These are phyloP conservation scores for Eleusine coracana DNA, from an alignment of 176 grass and related monocot genomes.

Conservation along the genomic window DNA sequence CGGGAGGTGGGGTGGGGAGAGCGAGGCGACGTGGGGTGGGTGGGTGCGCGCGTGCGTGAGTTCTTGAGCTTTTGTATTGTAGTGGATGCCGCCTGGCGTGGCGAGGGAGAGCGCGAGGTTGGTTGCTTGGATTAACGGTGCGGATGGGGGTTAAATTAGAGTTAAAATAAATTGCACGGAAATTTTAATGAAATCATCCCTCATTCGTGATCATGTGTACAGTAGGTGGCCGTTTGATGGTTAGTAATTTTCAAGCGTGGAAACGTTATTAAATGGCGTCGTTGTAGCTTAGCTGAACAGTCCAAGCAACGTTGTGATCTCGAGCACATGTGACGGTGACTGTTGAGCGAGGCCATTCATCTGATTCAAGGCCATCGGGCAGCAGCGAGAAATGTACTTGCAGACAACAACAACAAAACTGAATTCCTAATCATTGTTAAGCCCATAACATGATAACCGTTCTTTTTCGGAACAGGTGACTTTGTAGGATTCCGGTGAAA, in stretches of 20 bases:
- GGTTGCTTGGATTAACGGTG: slow-evolving; percentile 42
- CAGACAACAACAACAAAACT: not conserved
- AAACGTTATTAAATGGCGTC: not conserved
- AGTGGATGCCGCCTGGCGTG: slow-evolving; percentile 7
- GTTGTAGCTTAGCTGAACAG: not conserved
- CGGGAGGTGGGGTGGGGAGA: not conserved
- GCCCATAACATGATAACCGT: not conserved
- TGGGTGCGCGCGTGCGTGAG: slow-evolving; percentile 52
- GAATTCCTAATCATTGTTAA: not conserved
- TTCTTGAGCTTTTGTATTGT: slow-evolving; percentile 58
- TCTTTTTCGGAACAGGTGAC: not conserved
- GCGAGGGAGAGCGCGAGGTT: not conserved
- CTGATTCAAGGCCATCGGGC: not conserved
- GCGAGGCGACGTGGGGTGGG: slow-evolving; percentile 47
- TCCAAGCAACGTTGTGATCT: not conserved
- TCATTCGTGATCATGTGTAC: not conserved
- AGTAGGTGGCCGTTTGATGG: not conserved
- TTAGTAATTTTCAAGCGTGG: not conserved
- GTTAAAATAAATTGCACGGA: no score
- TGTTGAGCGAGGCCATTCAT: not conserved
- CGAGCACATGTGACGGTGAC: not conserved
- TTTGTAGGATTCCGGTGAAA: not conserved
- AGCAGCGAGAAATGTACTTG: not conserved
- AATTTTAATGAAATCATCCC: not conserved
- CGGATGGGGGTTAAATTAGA: not conserved